Conservation (phyloP, 2,329 filamentous ascomycete species). For the Plectosphaerella plurivora region DNA sequence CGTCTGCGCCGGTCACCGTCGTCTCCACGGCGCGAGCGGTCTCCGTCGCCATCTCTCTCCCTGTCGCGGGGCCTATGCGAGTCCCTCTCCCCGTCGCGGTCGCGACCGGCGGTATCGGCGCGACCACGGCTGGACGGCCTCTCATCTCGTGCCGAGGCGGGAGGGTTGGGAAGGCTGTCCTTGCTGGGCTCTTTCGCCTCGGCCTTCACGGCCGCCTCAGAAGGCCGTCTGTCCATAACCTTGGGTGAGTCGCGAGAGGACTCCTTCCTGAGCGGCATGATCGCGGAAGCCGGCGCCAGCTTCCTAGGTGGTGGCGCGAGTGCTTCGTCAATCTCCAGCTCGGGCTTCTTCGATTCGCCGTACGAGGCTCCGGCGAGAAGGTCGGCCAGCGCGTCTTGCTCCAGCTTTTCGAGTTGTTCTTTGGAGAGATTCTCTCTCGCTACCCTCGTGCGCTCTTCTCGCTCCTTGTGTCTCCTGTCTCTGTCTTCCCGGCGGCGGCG, state of each 20-base stretch:
- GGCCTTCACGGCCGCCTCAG: conserved; percentile 22
- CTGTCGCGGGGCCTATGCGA: background rate
- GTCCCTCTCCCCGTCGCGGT: conserved; percentile 11
- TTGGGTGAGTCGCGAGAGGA: conserved; percentile 35
- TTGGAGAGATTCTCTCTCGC: conserved; percentile 51
- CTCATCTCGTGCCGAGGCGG: conserved; percentile 3
- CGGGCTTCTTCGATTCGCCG: conserved; percentile 41
- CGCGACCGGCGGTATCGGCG: background rate
- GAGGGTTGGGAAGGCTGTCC: conserved; percentile 4
- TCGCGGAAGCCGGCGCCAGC: conserved; percentile 51
- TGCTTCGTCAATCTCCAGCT: conserved; percentile 49
- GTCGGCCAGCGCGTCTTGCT: conserved; percentile 54
- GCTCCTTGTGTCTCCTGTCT: conserved; percentile 27
- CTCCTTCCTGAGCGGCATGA: conserved; percentile 47
- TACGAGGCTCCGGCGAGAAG: conserved; percentile 56
- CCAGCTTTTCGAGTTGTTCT: conserved; percentile 53
- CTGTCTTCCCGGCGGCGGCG: conserved; percentile 19
- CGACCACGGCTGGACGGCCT: conserved; percentile 17
- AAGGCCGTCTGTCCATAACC: conserved; percentile 34
- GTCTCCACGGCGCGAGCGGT: conserved; percentile 27
- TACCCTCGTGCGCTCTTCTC: conserved; percentile 37
- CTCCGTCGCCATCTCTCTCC: conserved; percentile 21
- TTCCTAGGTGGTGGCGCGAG: conserved; percentile 51
- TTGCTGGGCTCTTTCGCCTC: conserved; percentile 24
- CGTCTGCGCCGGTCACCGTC: conserved; percentile 26